Evolutionary conservation across 2,329 filamentous ascomycete species (phyloP), one percentile per base, ranked within the genome.

Genomic region (Curvularia hawaiiensis): DNA sequence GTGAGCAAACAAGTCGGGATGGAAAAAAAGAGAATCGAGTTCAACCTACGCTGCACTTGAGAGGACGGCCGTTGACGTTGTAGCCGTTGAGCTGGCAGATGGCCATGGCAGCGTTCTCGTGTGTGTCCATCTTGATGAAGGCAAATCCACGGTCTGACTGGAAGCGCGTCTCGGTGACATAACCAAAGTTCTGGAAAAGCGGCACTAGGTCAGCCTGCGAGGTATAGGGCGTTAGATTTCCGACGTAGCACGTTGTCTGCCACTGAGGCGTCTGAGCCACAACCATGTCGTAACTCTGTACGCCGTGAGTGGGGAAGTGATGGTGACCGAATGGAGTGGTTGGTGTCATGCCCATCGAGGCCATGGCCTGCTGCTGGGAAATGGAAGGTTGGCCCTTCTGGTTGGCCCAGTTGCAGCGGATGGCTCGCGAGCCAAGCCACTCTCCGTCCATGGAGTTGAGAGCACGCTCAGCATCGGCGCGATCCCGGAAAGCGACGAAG

Each of bases 361-460:
- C 90, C 92, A 99, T 95, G 38, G 92, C 92, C 79, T 96, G 92
- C 80, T 98, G 95, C 80, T 99, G 94, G 48, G 93, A 92, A 78
- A 98, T 97, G 2, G 95, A 98, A 55, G 95, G 95, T 75, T 99
- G 95, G n/a, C 95, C 95, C 83, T 99, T 99, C 76, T 99, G 95
- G 82, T 99, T 99, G 60, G 95, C 95, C 95, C 95, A 99, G 83
- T 99, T 99, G 85, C 94, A 98, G 69, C 95, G 93, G 74, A 99
- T 99, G 40, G 95, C 95, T 64, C 95, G 91, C 70, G 95, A 98
- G 53, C 95, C 95, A 50, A 99, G 88, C 95, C 95, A 99, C 81
- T 99, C 95, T 62, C 95, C 95, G 73, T 99, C 95, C 95, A 99
- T 99, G 62, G 92, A 92, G 80, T 90, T 96, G 72, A 99, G 79